phyloP scores from a whole-genome alignment of 352 stramenopile genomes.

The Phytophthora melonis region DNA sequence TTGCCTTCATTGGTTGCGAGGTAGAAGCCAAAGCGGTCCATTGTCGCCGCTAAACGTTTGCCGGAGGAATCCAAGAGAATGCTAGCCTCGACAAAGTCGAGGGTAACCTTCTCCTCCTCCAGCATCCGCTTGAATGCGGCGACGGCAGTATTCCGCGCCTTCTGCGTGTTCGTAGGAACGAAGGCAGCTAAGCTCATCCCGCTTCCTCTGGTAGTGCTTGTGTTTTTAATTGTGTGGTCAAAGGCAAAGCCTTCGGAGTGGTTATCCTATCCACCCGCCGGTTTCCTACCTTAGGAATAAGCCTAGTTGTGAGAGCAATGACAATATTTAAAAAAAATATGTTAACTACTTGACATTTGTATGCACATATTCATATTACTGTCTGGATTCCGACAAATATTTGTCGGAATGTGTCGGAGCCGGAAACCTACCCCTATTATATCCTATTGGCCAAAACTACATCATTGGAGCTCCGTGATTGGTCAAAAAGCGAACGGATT shows the following conservation, averaged over 20 bases:
- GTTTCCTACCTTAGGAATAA: slow-evolving; percentile 1
- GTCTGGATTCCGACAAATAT: no score
- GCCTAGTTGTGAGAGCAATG: slow-evolving; percentile 4
- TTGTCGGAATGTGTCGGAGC: no score
- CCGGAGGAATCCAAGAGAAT: neutral
- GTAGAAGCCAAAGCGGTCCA: slow-evolving; percentile 20
- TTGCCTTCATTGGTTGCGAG: slow-evolving; percentile 22
- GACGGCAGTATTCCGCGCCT: slow-evolving; percentile 8
- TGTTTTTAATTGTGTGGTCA: no score
- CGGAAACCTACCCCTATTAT: no score
- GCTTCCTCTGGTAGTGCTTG: neutral
- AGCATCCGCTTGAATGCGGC: slow-evolving; percentile 2
- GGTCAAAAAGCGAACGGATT: no score
- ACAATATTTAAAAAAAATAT: slow-evolving; percentile 9
- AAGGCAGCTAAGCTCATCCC: slow-evolving; percentile 2
- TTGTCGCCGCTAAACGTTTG: slow-evolving; percentile 10
- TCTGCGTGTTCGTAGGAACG: slow-evolving; percentile 14
- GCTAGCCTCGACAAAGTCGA: slow-evolving; percentile 11
- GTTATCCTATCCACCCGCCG: no score
- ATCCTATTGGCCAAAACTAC: no score
- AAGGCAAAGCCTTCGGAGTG: no score
- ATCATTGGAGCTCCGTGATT: no score
- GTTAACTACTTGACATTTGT: slow-evolving; percentile 1
- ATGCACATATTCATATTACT: no score
- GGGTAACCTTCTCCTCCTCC: neutral